These are phyloP conservation scores for Puccinia hordei DNA, from an alignment of 1,284 basidiomycete species.

Conservation along the genomic window DNA sequence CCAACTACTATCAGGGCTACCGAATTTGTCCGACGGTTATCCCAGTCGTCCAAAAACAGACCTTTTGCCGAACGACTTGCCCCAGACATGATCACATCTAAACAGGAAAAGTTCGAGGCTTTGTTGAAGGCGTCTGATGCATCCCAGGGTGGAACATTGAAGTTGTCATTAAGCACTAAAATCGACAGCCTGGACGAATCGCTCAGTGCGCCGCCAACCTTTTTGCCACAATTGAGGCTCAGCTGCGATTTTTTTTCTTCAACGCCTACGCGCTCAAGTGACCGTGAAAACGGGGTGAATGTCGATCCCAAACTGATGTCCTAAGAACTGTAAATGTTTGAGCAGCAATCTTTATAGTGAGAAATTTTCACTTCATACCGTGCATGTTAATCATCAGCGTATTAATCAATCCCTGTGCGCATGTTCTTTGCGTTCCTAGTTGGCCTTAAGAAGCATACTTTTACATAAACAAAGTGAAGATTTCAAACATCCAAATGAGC, in stretches of 20 bases:
- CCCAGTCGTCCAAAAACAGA: background rate
- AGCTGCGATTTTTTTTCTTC: background rate
- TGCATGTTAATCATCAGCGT: background rate
- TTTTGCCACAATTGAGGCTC: background rate
- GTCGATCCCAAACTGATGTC: background rate
- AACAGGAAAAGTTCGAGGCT: conserved; percentile 21
- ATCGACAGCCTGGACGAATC: conserved; percentile 5
- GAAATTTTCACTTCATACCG: background rate
- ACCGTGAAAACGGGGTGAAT: background rate
- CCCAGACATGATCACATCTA: background rate
- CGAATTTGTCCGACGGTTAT: background rate
- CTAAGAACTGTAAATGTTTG: background rate
- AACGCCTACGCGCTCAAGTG: background rate
- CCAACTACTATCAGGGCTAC: background rate
- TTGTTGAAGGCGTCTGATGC: conserved; percentile 29
- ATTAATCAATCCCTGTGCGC: background rate
- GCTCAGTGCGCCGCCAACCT: background rate
- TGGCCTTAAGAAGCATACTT: background rate
- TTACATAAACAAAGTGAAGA: background rate
- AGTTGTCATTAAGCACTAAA: conserved; percentile 21
- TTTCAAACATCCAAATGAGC: background rate
- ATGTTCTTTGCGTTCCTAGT: background rate
- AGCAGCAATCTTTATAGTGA: background rate
- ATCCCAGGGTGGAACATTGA: conserved; percentile 9
- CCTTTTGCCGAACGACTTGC: background rate